Evolutionary conservation across 768 basidiomycete species (phyloP).

Genomic region (Leucocoprinus leucothites): DNA sequence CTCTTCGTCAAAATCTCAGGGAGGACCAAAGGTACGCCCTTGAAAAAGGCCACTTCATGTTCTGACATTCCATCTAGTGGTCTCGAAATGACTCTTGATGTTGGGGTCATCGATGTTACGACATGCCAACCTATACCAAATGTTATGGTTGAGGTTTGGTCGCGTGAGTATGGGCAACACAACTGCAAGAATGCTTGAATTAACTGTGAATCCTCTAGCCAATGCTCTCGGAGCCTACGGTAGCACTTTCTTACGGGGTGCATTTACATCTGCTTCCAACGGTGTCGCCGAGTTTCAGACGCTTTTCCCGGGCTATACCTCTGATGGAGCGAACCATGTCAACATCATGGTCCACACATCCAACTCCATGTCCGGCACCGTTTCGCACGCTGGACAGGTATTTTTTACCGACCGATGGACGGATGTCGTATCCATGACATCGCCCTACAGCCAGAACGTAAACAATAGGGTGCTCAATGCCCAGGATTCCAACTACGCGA

Average conservation of each 20-base stretch:
- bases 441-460: slow-evolving; percentile 25
- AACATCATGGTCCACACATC: slow-evolving; percentile 31
- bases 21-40: slow-evolving; percentile 6
- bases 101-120: slow-evolving; percentile 33
- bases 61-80: slow-evolving; percentile 19
- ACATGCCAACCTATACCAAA: slow-evolving; percentile 32
- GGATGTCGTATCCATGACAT: slow-evolving; percentile 21
- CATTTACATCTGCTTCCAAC: slow-evolving; percentile 23
- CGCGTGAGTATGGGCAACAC: slow-evolving; percentile 3
- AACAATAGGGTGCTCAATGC: slow-evolving; percentile 24
- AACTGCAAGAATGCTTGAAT: not conserved
- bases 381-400: slow-evolving; percentile 32
- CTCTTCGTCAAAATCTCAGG: slow-evolving; percentile 2
- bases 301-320: slow-evolving; percentile 29
- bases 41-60: too few relatives aligned
- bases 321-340: slow-evolving; percentile 31
- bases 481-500: slow-evolving; percentile 24
- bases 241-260: slow-evolving; percentile 31
- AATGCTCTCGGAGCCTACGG: slow-evolving; percentile 17
- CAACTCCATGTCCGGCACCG: slow-evolving; percentile 23
- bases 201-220: not conserved
- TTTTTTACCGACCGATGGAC: slow-evolving; percentile 32
- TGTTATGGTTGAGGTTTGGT: slow-evolving; percentile 36
- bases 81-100: slow-evolving; percentile 30
- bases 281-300: slow-evolving; percentile 31